A percentile compares a stretch with the other conserved stretches of the same genome.
phyloP scores from a whole-genome alignment of 2,329 filamentous ascomycete species.

The Hypocreales sp. region DNA sequence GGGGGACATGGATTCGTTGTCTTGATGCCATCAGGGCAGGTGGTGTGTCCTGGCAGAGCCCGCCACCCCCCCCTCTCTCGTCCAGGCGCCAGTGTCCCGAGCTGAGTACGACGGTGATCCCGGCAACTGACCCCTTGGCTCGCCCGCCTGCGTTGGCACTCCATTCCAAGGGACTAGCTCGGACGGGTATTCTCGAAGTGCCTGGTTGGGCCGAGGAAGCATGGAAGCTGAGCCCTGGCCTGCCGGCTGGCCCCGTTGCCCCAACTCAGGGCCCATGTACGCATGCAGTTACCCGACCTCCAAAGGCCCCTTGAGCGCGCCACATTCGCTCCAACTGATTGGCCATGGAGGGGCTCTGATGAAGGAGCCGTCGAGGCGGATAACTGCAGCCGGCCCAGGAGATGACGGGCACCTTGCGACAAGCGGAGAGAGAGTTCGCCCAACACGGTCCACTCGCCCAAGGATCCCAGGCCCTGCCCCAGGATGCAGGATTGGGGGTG shows the following conservation, averaged over 20 bases:
- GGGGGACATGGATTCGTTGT: neutral
- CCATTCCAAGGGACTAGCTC: neutral
- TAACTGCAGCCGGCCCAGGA: constrained; percentile 6
- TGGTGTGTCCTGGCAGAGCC: constrained; percentile 2
- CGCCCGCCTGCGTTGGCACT: neutral
- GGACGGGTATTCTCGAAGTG: neutral
- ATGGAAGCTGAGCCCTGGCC: constrained; percentile 1
- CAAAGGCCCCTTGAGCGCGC: constrained; percentile 1
- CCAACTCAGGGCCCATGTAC: neutral
- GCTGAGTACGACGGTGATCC: constrained; percentile 1
- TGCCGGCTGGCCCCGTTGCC: constrained; percentile 1
- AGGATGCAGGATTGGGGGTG: too few species aligned
- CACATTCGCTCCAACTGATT: constrained; percentile 1
- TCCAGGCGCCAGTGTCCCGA: neutral
- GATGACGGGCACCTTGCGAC: constrained; percentile 2
- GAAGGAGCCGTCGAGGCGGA: constrained; percentile 6
- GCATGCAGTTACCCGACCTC: constrained; percentile 2
- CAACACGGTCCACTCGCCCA: too few species aligned
- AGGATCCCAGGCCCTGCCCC: too few species aligned
- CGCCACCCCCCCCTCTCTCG: neutral
- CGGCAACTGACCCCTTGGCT: neutral
- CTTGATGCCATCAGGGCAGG: neutral
- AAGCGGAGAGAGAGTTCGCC: neutral
- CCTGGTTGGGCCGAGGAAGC: neutral
- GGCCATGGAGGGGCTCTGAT: constrained; percentile 2